phyloP scores from a whole-genome alignment of 2,329 filamentous ascomycete genomes.

The Fusarium paranaense region DNA sequence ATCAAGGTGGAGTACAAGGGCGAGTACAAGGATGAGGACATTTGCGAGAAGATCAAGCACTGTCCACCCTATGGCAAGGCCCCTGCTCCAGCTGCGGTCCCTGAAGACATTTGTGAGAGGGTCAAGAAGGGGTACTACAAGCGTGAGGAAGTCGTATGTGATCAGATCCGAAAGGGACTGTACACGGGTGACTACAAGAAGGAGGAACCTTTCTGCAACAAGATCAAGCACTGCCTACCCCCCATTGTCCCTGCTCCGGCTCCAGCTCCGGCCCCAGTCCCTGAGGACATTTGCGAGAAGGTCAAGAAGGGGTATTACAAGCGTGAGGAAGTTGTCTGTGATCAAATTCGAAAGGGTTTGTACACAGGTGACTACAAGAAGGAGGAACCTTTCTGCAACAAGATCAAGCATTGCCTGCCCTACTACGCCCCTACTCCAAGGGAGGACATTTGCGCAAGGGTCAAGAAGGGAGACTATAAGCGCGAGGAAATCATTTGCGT shows the following conservation, averaged over 20 bases:
- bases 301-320: neutral
- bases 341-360: neutral
- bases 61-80: neutral
- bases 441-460: neutral
- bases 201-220: neutral
- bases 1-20: neutral
- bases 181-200: neutral
- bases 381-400: neutral
- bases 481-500: neutral
- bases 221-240: neutral
- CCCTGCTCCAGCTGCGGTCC: constrained; percentile 10
- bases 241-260: neutral
- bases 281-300: neutral
- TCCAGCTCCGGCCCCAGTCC: neutral
- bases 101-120: neutral
- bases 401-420: neutral
- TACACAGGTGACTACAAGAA: neutral
- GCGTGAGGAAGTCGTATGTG: neutral
- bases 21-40: constrained; percentile 17
- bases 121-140: neutral
- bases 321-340: neutral
- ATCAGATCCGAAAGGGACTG: neutral
- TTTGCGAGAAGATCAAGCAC: constrained; percentile 18
- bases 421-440: neutral
- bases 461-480: neutral